Percentiles rank a stretch among this genome's conserved stretches.
Conservation (phyloP, 768 basidiomycete species). For the Phaeotremella skinneri region DNA sequence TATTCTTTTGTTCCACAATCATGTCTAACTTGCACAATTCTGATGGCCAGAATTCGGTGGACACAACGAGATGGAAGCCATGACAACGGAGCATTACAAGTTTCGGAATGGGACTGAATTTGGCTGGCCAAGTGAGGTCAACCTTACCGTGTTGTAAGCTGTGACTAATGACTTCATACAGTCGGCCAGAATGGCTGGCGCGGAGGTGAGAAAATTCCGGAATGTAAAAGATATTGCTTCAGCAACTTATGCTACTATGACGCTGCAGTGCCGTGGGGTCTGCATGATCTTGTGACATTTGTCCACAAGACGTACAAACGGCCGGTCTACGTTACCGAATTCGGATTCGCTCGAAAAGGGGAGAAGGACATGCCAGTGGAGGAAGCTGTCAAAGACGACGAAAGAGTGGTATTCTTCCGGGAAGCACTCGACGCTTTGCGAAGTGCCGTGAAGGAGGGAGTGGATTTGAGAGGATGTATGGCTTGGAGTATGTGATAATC, state of each 20-base stretch:
- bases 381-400: constrained; percentile 40
- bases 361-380: constrained; percentile 28
- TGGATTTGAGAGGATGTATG: constrained; percentile 31
- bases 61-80: not conserved
- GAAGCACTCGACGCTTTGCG: constrained; percentile 33
- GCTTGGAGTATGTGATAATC: constrained; percentile 17
- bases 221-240: not conserved
- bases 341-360: constrained; percentile 31
- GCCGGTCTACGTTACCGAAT: constrained; percentile 48
- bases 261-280: constrained; percentile 40
- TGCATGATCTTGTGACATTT: constrained; percentile 40
- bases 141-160: not conserved
- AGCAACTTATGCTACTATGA: not conserved
- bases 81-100: constrained; percentile 1
- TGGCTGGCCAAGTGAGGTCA: constrained; percentile 28
- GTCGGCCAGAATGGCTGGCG: constrained; percentile 1
- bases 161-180: not conserved
- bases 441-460: constrained; percentile 34
- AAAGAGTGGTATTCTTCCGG: constrained; percentile 37
- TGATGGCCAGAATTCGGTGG: not conserved
- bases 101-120: constrained; percentile 33
- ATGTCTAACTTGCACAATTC: not conserved
- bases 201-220: not conserved
- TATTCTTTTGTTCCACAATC: not conserved
- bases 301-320: constrained; percentile 40